Evolutionary conservation across 345 rosid genomes (phyloP), one percentile per base, ranked within the genome.

Genomic region (Xanthoceras sorbifolium): DNA sequence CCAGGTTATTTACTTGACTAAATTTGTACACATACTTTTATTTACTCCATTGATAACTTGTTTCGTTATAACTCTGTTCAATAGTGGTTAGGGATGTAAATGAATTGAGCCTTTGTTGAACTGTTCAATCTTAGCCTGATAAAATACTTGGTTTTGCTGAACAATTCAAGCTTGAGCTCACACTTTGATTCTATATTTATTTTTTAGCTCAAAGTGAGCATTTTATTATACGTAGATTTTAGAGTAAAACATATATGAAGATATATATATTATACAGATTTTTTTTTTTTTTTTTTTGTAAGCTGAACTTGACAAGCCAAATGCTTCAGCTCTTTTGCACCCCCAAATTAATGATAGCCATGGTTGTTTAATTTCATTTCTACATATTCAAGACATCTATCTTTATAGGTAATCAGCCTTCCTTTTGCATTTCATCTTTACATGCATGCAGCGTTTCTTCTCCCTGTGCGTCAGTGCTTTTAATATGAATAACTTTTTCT

Each of bases 401-500:
- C 14, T n/a, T 46, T 46, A n/a, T 8, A 31, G 31, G 44, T 26
- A 29, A 15, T n/a, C 36, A 17, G 14, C 75, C 20, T 57, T 54
- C 50, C 20, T 50, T 23, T 61, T 25, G 18, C 32, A 62, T 31
- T 64, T 10, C 26, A 74, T 48, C 29, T 31, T 29, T 46, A n/a
- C 12, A 65, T 64, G 71, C 62, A 32, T 42, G 40, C 57, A 18
- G 17, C 65, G 6, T 60, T 60, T 72, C 15, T 57, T 38, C 18
- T 26, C 5, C 17, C 2, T 26, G 17, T 26, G 6, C 36, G n/a
- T 20, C 25, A 72, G 42, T 17, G 23, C 52, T 22, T 29, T 32
- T 32, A 31, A 61, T 36, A 1, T 31, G 46, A 4, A 20, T 42
- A 34, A 57, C 55, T 36, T 75, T 72, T 72, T 79, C 73, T 64